Evolutionary conservation across 2,329 filamentous ascomycete genomes (phyloP), one percentile per base, ranked within the genome.

Genomic region (Pezicula carpinea): DNA sequence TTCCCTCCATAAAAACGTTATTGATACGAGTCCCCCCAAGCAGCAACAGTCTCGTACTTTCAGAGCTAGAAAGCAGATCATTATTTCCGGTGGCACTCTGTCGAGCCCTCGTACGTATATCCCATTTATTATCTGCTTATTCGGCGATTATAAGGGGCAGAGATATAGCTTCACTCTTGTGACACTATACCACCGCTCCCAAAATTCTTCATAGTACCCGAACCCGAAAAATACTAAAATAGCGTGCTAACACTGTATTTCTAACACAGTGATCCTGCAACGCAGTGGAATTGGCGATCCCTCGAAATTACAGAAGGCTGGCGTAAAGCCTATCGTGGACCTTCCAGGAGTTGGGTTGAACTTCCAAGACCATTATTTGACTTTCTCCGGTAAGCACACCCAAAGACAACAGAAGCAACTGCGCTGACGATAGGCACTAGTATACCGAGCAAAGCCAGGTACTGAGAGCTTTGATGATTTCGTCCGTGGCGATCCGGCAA

Each of bases 391-490:
- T 40, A 40, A 22, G 38, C 8, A 22, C 17, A 40, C n/a, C 3
- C 10, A 15, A 17, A 15, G 19, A 40, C 5, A 33, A n/a, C 7
- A n/a, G n/a, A 17, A 34, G 23, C 3, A n/a, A 23, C 14, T 15
- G 8, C 6, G 13, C 14, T 15, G 6, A n/a, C 22, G 13, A 38
- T 29, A 29, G 2, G 89, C 89, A 64, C 77, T 83, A 0, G 75
- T 79, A 2, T 89, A 78, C 64, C 77, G 86, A 11, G 85, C 85
- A 15, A 89, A 87, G 69, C 85, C 85, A 5, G 80, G 83, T 5
- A 81, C 81, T 0, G 87, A 92, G 62, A 85, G 80, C 10, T 92
- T 92, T 54, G 87, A 91, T 58, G 87, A 91, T 63, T 91, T 91
- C 61, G 75, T 83, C 7, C 79, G 87, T 41, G 87, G 87, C 34